phyloP scores from a whole-genome alignment of 2,329 filamentous ascomycete species.

The Rhexocercosporidium sp. region DNA sequence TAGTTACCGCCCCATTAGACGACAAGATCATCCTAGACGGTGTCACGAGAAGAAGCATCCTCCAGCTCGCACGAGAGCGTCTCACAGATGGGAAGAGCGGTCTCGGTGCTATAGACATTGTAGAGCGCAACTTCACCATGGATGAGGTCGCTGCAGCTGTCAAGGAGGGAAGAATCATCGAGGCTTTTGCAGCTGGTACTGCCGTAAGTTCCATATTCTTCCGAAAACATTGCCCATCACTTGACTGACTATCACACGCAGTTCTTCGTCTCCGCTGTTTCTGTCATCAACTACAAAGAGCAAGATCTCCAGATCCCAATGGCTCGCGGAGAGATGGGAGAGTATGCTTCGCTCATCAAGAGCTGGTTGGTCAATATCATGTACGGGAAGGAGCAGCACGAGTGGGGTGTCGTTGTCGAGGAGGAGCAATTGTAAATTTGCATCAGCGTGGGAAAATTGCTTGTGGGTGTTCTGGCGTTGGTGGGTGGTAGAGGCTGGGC shows the following conservation, averaged over 20 bases:
- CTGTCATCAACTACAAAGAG: conserved; percentile 70
- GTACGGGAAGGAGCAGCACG: conserved; percentile 69
- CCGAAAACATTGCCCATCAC: background rate
- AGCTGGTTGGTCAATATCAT: conserved; percentile 73
- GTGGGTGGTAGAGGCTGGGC: background rate
- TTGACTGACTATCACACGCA: conserved; percentile 42
- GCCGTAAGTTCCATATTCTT: conserved; percentile 62
- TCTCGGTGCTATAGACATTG: conserved; percentile 66
- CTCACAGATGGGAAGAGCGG: conserved; percentile 49
- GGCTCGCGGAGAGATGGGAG: conserved; percentile 57
- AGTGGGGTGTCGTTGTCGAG: conserved; percentile 71
- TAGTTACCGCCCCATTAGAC: conserved; percentile 83
- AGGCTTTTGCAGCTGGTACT: conserved; percentile 87
- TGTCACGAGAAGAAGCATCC: conserved; percentile 80
- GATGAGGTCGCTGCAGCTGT: conserved; percentile 74
- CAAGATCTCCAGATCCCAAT: conserved; percentile 67
- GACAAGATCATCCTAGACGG: conserved; percentile 87
- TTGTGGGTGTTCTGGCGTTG: conserved; percentile 1
- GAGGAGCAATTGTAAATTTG: conserved; percentile 46
- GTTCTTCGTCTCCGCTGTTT: conserved; percentile 75
- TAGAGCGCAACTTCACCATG: conserved; percentile 85
- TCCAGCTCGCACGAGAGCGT: conserved; percentile 72
- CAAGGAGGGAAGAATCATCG: conserved; percentile 76
- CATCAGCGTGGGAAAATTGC: background rate
- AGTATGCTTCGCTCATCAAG: conserved; percentile 68